Percentiles rank a stretch among this genome's conserved stretches.
These are phyloP conservation scores for Ustilago lituana DNA, from an alignment of 1,284 basidiomycete species.

Conservation along the genomic window DNA sequence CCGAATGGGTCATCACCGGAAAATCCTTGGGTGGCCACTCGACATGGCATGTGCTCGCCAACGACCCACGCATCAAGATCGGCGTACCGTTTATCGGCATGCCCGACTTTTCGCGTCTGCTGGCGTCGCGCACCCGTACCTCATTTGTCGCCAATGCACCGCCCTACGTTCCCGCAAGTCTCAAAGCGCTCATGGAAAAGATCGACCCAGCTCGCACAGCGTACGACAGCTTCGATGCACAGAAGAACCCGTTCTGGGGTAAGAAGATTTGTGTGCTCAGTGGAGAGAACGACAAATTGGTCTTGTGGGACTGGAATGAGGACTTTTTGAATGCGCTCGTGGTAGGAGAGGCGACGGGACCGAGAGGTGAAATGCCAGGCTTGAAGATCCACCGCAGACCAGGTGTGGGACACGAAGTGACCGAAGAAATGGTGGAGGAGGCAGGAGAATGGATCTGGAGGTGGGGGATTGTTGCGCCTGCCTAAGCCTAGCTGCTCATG, in stretches of 20 bases:
- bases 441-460: conserved; percentile 59
- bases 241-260: conserved; percentile 56
- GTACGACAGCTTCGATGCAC: conserved; percentile 44
- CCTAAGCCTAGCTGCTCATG: no score
- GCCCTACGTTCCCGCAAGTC: conserved; percentile 55
- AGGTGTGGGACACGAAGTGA: conserved; percentile 57
- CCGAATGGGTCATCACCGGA: conserved; percentile 76
- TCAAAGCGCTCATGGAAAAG: conserved; percentile 50
- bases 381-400: conserved; percentile 48
- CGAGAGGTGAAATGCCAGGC: conserved; percentile 37
- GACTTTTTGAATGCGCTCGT: conserved; percentile 55
- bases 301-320: conserved; percentile 59
- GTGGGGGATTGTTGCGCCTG: conserved; percentile 40
- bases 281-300: conserved; percentile 61
- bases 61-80: conserved; percentile 75
- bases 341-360: conserved; percentile 43
- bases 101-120: conserved; percentile 73
- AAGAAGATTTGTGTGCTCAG: conserved; percentile 63
- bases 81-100: conserved; percentile 81
- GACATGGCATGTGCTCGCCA: conserved; percentile 75
- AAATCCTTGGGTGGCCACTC: conserved; percentile 82
- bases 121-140: conserved; percentile 52
- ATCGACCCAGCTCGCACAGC: conserved; percentile 56
- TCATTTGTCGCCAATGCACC: conserved; percentile 57
- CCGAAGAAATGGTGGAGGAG: conserved; percentile 58